Conservation (phyloP, 1,284 basidiomycete species). For the Pyrrhoderma lamaoense region DNA sequence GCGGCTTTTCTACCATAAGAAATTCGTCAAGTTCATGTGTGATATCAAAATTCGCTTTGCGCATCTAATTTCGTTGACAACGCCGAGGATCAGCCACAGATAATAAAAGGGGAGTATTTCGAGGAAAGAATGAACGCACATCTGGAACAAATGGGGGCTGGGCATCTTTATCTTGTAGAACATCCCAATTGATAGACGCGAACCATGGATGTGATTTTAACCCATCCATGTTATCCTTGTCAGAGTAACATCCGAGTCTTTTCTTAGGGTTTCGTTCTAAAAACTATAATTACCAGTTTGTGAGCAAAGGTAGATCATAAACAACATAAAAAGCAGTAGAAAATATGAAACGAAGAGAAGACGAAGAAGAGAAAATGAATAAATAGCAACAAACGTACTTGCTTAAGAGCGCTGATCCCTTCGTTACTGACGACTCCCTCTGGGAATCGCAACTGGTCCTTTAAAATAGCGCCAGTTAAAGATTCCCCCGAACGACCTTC, state of each 20-base stretch:
- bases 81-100: too few species aligned
- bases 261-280: conserved; percentile 77
- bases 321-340: conserved; percentile 1
- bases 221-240: conserved; percentile 59
- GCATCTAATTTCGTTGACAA: conserved; percentile 68
- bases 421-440: conserved; percentile 40
- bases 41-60: conserved; percentile 95
- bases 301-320: conserved; percentile 18
- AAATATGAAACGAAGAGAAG: conserved; percentile 40
- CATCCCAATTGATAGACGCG: conserved; percentile 71
- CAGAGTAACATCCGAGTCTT: conserved; percentile 74
- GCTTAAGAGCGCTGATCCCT: conserved; percentile 30
- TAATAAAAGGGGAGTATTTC: too few species aligned
- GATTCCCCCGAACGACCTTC: conserved; percentile 81
- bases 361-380: conserved; percentile 22
- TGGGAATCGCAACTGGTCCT: conserved; percentile 59
- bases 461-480: conserved; percentile 76
- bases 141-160: conserved; percentile 89
- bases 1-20: conserved; percentile 91
- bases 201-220: conserved; percentile 88
- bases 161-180: conserved; percentile 65
- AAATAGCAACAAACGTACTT: conserved; percentile 26
- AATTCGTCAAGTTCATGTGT: conserved; percentile 96
- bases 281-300: conserved; percentile 43
- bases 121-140: conserved; percentile 53